These are phyloP conservation scores for Lentinula boryana DNA, from an alignment of 768 basidiomycete genomes.

Conservation along the genomic window DNA sequence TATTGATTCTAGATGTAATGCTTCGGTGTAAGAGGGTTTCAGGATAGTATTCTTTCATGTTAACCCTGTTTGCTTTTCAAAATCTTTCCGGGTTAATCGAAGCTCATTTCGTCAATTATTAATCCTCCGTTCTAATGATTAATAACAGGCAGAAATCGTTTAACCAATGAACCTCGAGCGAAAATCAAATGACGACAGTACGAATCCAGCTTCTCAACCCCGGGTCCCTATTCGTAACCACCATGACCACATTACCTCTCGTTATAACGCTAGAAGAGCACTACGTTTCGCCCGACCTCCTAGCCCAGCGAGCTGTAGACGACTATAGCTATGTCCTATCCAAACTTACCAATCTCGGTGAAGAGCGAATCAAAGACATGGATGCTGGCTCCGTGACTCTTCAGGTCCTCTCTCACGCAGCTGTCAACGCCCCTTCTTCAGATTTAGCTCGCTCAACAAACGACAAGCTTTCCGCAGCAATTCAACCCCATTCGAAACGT, in stretches of 20 bases:
- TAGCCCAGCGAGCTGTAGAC: background rate
- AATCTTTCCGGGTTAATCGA: too few species aligned
- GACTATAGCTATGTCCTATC: background rate
- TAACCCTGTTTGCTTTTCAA: background rate
- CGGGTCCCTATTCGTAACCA: background rate
- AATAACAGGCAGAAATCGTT: too few species aligned
- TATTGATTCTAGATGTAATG: too few species aligned
- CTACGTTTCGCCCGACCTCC: background rate
- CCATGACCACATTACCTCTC: background rate
- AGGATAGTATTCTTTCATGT: background rate
- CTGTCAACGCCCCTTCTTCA: background rate
- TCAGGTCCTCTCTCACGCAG: background rate
- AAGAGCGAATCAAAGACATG: background rate
- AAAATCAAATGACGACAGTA: too few species aligned
- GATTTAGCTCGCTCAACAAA: background rate
- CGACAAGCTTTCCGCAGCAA: constrained; percentile 1
- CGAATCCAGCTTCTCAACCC: too few species aligned
- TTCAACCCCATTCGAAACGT: background rate
- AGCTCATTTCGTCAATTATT: too few species aligned
- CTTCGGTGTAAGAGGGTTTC: too few species aligned
- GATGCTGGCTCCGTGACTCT: background rate
- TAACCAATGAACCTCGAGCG: too few species aligned
- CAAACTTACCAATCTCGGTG: background rate
- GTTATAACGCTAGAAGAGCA: constrained; percentile 1
- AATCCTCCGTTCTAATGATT: too few species aligned